These are phyloP conservation scores for Lolium multiflorum DNA, from an alignment of 176 grass and related monocot genomes.

Conservation along the genomic window DNA sequence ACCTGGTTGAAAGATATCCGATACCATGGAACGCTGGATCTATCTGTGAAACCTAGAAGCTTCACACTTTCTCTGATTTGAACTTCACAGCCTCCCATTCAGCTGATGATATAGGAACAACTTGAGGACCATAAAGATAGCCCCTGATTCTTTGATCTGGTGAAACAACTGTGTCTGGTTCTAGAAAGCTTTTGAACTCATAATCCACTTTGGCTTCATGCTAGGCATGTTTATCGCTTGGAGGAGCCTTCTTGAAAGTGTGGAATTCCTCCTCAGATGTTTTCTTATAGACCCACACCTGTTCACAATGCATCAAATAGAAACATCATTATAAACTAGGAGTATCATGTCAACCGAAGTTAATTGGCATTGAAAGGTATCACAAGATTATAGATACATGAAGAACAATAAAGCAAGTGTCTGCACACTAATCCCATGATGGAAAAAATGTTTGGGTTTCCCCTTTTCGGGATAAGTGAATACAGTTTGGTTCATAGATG, in stretches of 20 bases:
- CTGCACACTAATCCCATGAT: no score
- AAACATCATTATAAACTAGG: constrained; percentile 9
- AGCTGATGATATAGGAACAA: constrained; percentile 81
- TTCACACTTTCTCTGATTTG: constrained; percentile 92
- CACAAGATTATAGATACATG: no score
- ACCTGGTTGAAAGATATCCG: background rate
- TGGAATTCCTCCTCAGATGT: constrained; percentile 93
- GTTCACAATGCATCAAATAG: constrained; percentile 45
- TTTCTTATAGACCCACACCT: constrained; percentile 99
- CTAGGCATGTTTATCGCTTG: constrained; percentile 74
- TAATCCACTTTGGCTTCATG: constrained; percentile 92
- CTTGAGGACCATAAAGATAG: constrained; percentile 95
- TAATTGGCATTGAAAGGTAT: no score
- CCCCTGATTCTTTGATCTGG: constrained; percentile 98
- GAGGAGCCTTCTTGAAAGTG: constrained; percentile 81
- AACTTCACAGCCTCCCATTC: constrained; percentile 89
- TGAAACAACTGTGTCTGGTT: constrained; percentile 79
- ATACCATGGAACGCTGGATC: constrained; percentile 73
- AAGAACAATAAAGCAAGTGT: no score
- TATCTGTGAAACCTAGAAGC: constrained; percentile 91
- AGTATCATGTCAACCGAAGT: no score
- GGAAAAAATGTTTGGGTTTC: no score
- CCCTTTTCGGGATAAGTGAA: no score
- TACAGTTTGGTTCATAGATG: no score
- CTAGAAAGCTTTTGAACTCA: constrained; percentile 79